These are phyloP conservation scores for Shiraia sp. DNA, from an alignment of 2,329 filamentous ascomycete species.

Conservation along the genomic window DNA sequence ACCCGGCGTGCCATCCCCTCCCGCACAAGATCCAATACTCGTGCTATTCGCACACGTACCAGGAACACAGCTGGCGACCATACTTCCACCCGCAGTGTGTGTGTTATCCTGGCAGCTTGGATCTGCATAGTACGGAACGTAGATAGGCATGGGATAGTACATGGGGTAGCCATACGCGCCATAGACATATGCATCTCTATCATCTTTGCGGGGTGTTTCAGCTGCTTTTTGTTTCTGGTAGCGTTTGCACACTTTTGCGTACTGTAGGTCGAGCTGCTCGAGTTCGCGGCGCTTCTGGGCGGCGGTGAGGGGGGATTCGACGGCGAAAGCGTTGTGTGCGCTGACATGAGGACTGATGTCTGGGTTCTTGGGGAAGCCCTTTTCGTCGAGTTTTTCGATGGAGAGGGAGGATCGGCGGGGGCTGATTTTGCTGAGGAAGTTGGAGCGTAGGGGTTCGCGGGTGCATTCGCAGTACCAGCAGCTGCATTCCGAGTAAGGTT, in stretches of 20 bases:
- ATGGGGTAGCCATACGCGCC: conserved; percentile 51
- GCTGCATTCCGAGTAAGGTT: conserved; percentile 75
- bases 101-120: conserved; percentile 39
- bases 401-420: conserved; percentile 37
- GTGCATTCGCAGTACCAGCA: conserved; percentile 85
- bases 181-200: conserved; percentile 33
- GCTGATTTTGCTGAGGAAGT: conserved; percentile 44
- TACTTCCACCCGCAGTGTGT: conserved; percentile 50
- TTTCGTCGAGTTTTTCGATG: conserved; percentile 7
- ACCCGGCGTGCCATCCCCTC: conserved; percentile 18
- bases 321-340: conserved; percentile 65
- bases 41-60: conserved; percentile 53
- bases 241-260: conserved; percentile 51
- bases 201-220: conserved; percentile 32
- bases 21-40: conserved; percentile 28
- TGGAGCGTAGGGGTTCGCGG: conserved; percentile 57
- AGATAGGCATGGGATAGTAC: conserved; percentile 44
- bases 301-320: conserved; percentile 13
- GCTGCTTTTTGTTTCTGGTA: conserved; percentile 36
- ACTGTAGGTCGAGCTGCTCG: conserved; percentile 58
- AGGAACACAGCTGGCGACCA: conserved; percentile 54
- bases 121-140: conserved; percentile 53
- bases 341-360: conserved; percentile 71
- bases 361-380: conserved; percentile 49
- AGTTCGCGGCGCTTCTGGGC: conserved; percentile 25